Percentiles rank a stretch among this genome's conserved stretches.
These are phyloP conservation scores for Ascochyta viciae-villosae DNA, from an alignment of 2,329 filamentous ascomycete species.

Conservation along the genomic window DNA sequence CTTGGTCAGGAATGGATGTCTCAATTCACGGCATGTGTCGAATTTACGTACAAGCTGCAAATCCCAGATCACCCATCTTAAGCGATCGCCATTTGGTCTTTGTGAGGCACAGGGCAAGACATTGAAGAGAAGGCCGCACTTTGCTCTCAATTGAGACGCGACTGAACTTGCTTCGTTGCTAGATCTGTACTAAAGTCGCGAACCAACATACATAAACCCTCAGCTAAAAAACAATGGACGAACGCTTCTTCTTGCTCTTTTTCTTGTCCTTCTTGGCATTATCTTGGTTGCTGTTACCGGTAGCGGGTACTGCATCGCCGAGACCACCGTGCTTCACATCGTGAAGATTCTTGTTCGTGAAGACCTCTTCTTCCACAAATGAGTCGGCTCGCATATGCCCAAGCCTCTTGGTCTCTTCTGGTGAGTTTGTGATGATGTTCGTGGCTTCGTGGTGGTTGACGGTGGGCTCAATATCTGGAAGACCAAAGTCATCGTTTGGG, in stretches of 20 bases:
- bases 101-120: too few species aligned
- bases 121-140: too few species aligned
- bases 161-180: too few species aligned
- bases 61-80: too few species aligned
- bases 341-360: background rate
- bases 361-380: background rate
- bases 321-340: background rate
- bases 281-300: background rate
- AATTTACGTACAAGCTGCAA: too few species aligned
- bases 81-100: too few species aligned
- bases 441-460: background rate
- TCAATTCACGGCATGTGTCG: too few species aligned
- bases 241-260: slow-evolving; percentile 14
- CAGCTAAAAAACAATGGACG: background rate
- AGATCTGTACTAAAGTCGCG: too few species aligned
- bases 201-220: too few species aligned
- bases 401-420: background rate
- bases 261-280: slow-evolving; percentile 9
- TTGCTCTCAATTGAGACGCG: too few species aligned
- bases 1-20: too few species aligned
- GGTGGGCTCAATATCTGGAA: slow-evolving; percentile 7
- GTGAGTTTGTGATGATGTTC: background rate
- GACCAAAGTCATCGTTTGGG: slow-evolving; percentile 1
- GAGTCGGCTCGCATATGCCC: slow-evolving; percentile 5
- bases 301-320: background rate